Conservation (phyloP, 768 basidiomycete species). For the Hygrocybe punicea region DNA sequence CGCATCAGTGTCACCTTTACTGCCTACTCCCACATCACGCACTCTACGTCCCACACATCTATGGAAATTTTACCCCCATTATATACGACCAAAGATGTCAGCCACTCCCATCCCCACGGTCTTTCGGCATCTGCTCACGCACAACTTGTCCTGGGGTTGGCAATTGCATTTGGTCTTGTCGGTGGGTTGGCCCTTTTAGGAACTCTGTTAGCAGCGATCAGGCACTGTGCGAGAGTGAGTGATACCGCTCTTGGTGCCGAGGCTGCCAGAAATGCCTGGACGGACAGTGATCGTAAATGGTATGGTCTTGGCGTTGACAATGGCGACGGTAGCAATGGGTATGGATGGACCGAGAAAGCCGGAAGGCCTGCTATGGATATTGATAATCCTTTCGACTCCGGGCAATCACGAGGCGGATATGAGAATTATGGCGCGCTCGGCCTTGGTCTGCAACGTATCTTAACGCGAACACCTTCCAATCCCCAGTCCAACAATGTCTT, state of each 20-base stretch:
- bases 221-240: constrained; percentile 53
- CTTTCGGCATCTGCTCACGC: constrained; percentile 44
- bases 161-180: constrained; percentile 58
- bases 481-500: constrained; percentile 25
- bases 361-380: constrained; percentile 18
- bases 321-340: constrained; percentile 20
- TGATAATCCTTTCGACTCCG: constrained; percentile 2
- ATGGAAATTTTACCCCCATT: constrained; percentile 48
- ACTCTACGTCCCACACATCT: constrained; percentile 66
- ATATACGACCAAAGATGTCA: constrained; percentile 36
- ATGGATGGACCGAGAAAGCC: constrained; percentile 30
- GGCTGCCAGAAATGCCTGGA: constrained; percentile 55
- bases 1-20: constrained; percentile 57
- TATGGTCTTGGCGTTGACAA: constrained; percentile 50
- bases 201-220: constrained; percentile 51
- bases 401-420: constrained; percentile 12
- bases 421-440: constrained; percentile 36
- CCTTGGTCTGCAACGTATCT: constrained; percentile 50
- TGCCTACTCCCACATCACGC: constrained; percentile 62
- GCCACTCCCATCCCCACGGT: constrained; percentile 28
- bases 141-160: constrained; percentile 55
- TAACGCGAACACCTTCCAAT: constrained; percentile 41
- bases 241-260: constrained; percentile 61
- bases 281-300: constrained; percentile 65
- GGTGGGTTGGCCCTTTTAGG: constrained; percentile 57